Base-by-base conservation (phyloP, 225 moss, liverwort and hornwort species). In the Pseudisothecium myosuroides region DNA sequence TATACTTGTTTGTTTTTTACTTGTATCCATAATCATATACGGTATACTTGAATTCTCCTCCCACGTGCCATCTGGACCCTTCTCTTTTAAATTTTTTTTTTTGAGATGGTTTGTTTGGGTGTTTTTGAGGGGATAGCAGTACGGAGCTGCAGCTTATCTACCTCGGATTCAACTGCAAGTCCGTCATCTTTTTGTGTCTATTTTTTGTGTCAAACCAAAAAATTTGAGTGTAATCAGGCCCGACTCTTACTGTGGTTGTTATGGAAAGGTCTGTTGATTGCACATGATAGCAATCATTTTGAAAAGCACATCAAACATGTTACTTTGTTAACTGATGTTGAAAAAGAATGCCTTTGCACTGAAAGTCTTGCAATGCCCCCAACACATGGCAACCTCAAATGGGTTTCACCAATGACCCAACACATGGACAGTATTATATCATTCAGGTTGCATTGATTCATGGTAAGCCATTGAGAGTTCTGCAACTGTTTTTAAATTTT, bases 1-100 rank as follows among this genome's bases (percentile, higher is more conserved):
- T 5, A 23, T 6, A 24, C 0, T 69, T 1, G 2, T 24, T 5
- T 4, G 7, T 39, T n/a, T n/a, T n/a, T 68, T 7, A n/a, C 21
- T 21, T 67, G 39, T 69, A 69, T 41, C 4, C 4, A 18, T 12
- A 68, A n/a, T 2, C n/a, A 69, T 23, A 14, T 69, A n/a, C n/a
- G n/a, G n/a, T n/a, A 12, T 7, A n/a, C n/a, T 67, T 68, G 68
- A 68, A n/a, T 69, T 24, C 24, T 69, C 69, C 14, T 14, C 39
- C 8, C 24, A n/a, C 8, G 24, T 69, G 24, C 39, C 26, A 41
- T 15, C 0, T 71, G 26, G 17, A 17, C 15, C 28, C 72, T 72
- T 41, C 26, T 15, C 0, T 26, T 41, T 68, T 1, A 43, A 41
- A 5, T 27, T 27, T 43, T 72, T 27, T 14, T 24, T 72, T 27